Evolutionary conservation across 441 rosid species (phyloP).

Genomic region (Gossypium davidsonii): DNA sequence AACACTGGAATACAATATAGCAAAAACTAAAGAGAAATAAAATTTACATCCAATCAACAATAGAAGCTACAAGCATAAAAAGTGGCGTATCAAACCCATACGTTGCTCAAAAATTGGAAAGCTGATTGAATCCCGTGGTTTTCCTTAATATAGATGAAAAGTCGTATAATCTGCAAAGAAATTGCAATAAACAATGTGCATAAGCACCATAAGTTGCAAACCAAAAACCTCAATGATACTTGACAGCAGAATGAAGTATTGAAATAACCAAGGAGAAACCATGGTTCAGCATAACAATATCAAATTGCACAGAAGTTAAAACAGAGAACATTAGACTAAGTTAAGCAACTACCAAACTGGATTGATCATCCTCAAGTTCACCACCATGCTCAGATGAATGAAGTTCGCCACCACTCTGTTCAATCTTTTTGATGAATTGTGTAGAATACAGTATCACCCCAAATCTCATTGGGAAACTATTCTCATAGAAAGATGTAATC

Average conservation of each 20-base stretch:
- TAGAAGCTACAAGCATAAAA: neutral
- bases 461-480: slow-evolving; percentile 84
- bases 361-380: slow-evolving; percentile 66
- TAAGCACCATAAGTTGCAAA: too few species aligned
- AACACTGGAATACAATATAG: neutral
- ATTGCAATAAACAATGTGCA: neutral
- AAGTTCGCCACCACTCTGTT: slow-evolving; percentile 50
- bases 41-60: neutral
- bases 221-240: too few species aligned
- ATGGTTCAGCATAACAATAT: slow-evolving; percentile 6
- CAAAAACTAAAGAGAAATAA: slow-evolving; percentile 5
- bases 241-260: too few species aligned
- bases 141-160: slow-evolving; percentile 82
- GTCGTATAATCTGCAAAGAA: slow-evolving; percentile 75
- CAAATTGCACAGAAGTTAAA: neutral
- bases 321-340: neutral
- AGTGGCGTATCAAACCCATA: slow-evolving; percentile 29
- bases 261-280: neutral
- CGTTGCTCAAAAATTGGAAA: slow-evolving; percentile 89
- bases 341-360: slow-evolving; percentile 70
- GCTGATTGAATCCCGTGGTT: slow-evolving; percentile 73
- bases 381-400: slow-evolving; percentile 33
- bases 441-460: slow-evolving; percentile 87
- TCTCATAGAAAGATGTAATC: slow-evolving; percentile 74
- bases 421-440: slow-evolving; percentile 56